phyloP scores from a whole-genome alignment of 768 basidiomycete species.

The Antrodiella citrinella region DNA sequence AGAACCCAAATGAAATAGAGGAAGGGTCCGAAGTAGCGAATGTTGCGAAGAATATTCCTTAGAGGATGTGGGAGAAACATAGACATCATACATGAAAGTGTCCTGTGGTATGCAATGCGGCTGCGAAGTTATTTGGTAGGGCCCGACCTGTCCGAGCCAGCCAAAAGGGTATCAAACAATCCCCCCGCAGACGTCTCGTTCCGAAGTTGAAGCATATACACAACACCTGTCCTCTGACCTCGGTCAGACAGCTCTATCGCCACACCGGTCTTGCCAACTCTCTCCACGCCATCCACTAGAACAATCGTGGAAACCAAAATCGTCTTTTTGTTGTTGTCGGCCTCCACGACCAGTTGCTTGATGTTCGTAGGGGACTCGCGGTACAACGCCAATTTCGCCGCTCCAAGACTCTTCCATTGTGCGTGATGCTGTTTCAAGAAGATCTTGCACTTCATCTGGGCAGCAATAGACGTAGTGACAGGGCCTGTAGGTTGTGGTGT shows the following conservation, averaged over 20 bases:
- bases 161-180: constrained; percentile 79
- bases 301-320: constrained; percentile 94
- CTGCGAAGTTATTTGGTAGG: not conserved
- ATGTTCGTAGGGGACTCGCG: constrained; percentile 77
- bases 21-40: no score
- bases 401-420: constrained; percentile 96
- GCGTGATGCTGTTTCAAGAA: constrained; percentile 93
- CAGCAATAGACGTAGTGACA: constrained; percentile 67
- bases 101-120: not conserved
- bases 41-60: not conserved
- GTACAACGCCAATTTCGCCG: constrained; percentile 83
- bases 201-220: constrained; percentile 95
- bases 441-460: constrained; percentile 96
- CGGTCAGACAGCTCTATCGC: constrained; percentile 92
- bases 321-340: constrained; percentile 66
- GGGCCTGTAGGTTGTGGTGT: constrained; percentile 49
- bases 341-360: constrained; percentile 94
- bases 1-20: no score
- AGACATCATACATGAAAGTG: not conserved
- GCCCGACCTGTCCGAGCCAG: constrained; percentile 69
- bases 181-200: constrained; percentile 82
- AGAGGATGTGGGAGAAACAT: not conserved
- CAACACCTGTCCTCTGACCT: constrained; percentile 85
- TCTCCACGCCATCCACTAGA: constrained; percentile 90
- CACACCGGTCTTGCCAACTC: constrained; percentile 97